Evolutionary conservation across 2,329 filamentous ascomycete species (phyloP).

Genomic region (Penicillium sp.): DNA sequence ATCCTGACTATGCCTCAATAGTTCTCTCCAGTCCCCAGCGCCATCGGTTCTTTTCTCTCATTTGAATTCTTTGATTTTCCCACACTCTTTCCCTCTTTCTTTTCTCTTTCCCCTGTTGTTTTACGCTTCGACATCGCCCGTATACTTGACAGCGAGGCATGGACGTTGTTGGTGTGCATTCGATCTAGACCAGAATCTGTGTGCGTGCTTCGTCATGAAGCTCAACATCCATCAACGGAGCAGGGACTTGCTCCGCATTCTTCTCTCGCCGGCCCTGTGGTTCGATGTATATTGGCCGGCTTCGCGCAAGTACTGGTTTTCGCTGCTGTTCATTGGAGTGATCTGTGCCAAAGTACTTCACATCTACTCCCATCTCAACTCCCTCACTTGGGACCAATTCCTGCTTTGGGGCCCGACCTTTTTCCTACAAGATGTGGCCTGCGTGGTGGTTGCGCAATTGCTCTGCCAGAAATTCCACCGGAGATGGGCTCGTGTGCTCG

Average conservation of each 20-base stretch:
- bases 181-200: no score
- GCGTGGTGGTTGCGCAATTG: slow-evolving; percentile 13
- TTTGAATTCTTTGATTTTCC: no score
- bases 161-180: no score
- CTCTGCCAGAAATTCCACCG: slow-evolving; percentile 14
- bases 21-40: no score
- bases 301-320: slow-evolving; percentile 24
- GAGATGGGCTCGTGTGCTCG: slow-evolving; percentile 13
- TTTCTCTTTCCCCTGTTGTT: no score
- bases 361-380: slow-evolving; percentile 26
- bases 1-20: no score
- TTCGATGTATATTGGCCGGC: slow-evolving; percentile 20
- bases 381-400: slow-evolving; percentile 18
- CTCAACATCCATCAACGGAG: slow-evolving; percentile 5
- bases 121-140: no score
- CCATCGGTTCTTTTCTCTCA: no score
- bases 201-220: slow-evolving; percentile 8
- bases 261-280: slow-evolving; percentile 14
- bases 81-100: no score
- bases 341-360: slow-evolving; percentile 25
- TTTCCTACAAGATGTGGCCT: slow-evolving; percentile 23
- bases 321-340: slow-evolving; percentile 22
- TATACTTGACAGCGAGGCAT: no score
- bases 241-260: slow-evolving; percentile 7
- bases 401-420: slow-evolving; percentile 27